A percentile compares a stretch with the other conserved stretches of the same genome.
Conservation (phyloP, 1,284 basidiomycete genomes). For the Apiotrichum sp. region DNA sequence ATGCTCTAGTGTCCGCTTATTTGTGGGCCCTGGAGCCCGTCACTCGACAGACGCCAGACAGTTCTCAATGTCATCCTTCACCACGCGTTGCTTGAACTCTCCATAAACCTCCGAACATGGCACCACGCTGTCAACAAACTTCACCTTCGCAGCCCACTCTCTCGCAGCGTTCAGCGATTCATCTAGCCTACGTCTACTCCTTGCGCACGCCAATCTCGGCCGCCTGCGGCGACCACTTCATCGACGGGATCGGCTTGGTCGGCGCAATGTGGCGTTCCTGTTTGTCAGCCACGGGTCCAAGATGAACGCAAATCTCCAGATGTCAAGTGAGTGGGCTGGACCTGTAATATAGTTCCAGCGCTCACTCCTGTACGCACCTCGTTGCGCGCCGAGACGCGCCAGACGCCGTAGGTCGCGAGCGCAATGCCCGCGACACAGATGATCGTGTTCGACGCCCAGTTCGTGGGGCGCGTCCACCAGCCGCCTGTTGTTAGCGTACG, state of each 20-base stretch:
- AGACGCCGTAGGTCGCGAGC: slow-evolving; percentile 49
- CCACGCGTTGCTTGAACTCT: too few relatives aligned
- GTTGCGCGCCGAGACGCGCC: slow-evolving; percentile 50
- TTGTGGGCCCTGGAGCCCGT: too few relatives aligned
- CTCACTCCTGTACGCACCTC: slow-evolving; percentile 43
- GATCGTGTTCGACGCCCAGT: slow-evolving; percentile 53
- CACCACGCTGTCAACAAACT: too few relatives aligned
- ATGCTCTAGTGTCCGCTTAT: too few relatives aligned
- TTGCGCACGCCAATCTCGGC: slow-evolving; percentile 26
- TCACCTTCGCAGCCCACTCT: too few relatives aligned
- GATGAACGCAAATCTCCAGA: too few relatives aligned
- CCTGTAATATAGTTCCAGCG: too few relatives aligned
- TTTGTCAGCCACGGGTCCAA: too few relatives aligned
- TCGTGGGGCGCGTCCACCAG: slow-evolving; percentile 55
- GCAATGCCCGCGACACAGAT: slow-evolving; percentile 49
- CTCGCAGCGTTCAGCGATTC: background rate
- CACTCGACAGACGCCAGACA: too few relatives aligned
- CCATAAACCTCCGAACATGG: too few relatives aligned
- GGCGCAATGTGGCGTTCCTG: slow-evolving; percentile 47
- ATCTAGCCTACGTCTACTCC: slow-evolving; percentile 6
- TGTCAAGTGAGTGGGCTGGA: too few relatives aligned
- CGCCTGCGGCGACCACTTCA: slow-evolving; percentile 42
- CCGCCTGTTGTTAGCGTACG: slow-evolving; percentile 42
- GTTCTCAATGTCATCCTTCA: too few relatives aligned
- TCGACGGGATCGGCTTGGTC: slow-evolving; percentile 49